These are phyloP conservation scores for Eutypa lata DNA, from an alignment of 2,329 filamentous ascomycete species.

Conservation along the genomic window DNA sequence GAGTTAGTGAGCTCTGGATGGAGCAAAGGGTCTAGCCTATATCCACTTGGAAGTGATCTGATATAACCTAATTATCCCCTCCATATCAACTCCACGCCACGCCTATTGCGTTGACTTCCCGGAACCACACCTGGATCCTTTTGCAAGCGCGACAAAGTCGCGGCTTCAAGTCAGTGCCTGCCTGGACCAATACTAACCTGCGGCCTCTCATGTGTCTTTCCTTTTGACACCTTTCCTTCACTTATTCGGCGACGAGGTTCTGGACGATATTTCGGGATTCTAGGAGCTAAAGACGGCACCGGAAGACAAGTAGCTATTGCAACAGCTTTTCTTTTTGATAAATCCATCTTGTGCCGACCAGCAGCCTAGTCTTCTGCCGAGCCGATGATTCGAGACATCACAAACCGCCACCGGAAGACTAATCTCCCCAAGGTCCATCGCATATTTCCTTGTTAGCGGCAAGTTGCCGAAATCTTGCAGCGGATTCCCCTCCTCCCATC, in stretches of 20 bases:
- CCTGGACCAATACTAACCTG: background rate
- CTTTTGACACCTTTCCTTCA: background rate
- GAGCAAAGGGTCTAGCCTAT: conserved; percentile 1
- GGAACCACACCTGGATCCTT: background rate
- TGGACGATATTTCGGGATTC: background rate
- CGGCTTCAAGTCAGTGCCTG: background rate
- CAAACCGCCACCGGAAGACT: background rate
- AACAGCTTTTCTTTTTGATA: background rate
- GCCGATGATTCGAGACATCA: background rate
- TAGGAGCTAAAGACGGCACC: background rate
- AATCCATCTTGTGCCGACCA: background rate
- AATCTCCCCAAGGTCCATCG: background rate
- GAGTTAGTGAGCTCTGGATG: background rate
- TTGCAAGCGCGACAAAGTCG: background rate
- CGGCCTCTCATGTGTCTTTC: background rate
- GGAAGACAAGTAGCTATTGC: background rate
- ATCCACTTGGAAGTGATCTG: background rate
- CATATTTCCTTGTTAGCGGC: background rate
- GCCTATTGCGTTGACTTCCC: background rate
- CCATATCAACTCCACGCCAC: background rate
- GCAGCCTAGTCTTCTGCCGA: background rate
- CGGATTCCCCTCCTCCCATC: background rate
- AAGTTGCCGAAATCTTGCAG: background rate
- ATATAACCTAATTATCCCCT: conserved; percentile 1
- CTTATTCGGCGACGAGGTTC: background rate